Evolutionary conservation across 1,139 yeast genomes (phyloP).

Genomic region (Groenewaldozyma auringiensis): DNA sequence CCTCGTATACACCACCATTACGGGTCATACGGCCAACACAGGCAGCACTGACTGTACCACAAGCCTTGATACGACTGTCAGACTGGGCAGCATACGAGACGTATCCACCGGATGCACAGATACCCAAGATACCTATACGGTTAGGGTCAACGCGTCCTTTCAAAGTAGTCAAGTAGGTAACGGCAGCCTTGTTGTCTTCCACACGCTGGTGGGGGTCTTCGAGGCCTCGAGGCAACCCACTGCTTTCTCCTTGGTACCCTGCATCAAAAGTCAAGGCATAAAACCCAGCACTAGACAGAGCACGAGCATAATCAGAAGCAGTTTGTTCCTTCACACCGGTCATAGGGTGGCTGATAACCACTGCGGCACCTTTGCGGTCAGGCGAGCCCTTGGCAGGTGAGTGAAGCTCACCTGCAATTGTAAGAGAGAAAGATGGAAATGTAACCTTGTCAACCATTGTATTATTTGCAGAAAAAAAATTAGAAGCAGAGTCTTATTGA

Average conservation of each 20-base stretch:
- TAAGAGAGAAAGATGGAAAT: too few species aligned
- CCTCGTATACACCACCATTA: background rate
- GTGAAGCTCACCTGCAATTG: too few species aligned
- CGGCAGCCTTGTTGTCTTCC: conserved; percentile 13
- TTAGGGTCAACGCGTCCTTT: conserved; percentile 11
- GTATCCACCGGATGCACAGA: conserved; percentile 17
- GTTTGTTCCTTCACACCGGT: conserved; percentile 16
- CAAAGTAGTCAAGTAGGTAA: conserved; percentile 10
- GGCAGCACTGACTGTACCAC: conserved; percentile 3
- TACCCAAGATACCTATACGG: conserved; percentile 12
- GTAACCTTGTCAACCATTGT: too few species aligned
- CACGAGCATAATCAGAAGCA: conserved; percentile 12
- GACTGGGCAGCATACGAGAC: conserved; percentile 10
- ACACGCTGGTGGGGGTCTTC: conserved; percentile 14
- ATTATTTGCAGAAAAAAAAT: too few species aligned
- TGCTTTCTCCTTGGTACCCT: conserved; percentile 15
- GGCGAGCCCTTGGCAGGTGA: too few species aligned
- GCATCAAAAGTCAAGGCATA: conserved; percentile 14
- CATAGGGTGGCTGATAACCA: conserved; percentile 4
- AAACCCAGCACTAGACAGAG: conserved; percentile 13
- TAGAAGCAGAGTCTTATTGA: too few species aligned
- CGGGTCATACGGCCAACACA: background rate
- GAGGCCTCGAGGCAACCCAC: conserved; percentile 14
- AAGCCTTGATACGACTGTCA: conserved; percentile 13
- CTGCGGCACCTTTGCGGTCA: conserved; percentile 1